A percentile compares a stretch with the other conserved stretches of the same genome.
Evolutionary conservation across 2,329 filamentous ascomycete genomes (phyloP).

Genomic region (Pseudogymnoascus sp.): DNA sequence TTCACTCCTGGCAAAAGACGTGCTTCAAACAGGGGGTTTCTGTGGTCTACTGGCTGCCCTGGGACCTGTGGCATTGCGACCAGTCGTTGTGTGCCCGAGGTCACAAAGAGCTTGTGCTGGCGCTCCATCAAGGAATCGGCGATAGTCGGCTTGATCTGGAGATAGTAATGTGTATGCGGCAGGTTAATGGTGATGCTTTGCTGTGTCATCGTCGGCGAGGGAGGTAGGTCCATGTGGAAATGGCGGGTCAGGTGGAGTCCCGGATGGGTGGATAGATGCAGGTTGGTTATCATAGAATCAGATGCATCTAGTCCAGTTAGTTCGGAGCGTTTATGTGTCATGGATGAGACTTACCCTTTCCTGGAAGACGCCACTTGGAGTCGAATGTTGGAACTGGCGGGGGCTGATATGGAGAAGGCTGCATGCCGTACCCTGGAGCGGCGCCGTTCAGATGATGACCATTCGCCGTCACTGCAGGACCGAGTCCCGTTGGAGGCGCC

Average conservation of each 20-base stretch:
- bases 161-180: slow-evolving; percentile 56
- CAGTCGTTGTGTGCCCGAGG: slow-evolving; percentile 58
- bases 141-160: slow-evolving; percentile 64
- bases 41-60: slow-evolving; percentile 45
- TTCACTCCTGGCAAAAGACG: slow-evolving; percentile 66
- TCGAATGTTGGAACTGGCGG: slow-evolving; percentile 33
- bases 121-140: slow-evolving; percentile 56
- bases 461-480: slow-evolving; percentile 19
- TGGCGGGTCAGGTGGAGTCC: slow-evolving; percentile 53
- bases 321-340: background rate
- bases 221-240: slow-evolving; percentile 55
- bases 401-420: slow-evolving; percentile 22
- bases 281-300: slow-evolving; percentile 59
- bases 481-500: slow-evolving; percentile 23
- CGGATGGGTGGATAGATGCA: slow-evolving; percentile 62
- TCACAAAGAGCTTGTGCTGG: slow-evolving; percentile 69
- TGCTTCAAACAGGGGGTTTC: slow-evolving; percentile 67
- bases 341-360: slow-evolving; percentile 37
- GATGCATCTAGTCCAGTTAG: slow-evolving; percentile 38
- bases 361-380: slow-evolving; percentile 34
- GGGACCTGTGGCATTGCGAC: slow-evolving; percentile 39
- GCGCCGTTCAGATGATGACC: slow-evolving; percentile 23
- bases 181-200: slow-evolving; percentile 68
- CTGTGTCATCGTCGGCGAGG: slow-evolving; percentile 57
- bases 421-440: slow-evolving; percentile 25